Conservation (phyloP, 2,329 filamentous ascomycete genomes). For the Talaromyces sp. region DNA sequence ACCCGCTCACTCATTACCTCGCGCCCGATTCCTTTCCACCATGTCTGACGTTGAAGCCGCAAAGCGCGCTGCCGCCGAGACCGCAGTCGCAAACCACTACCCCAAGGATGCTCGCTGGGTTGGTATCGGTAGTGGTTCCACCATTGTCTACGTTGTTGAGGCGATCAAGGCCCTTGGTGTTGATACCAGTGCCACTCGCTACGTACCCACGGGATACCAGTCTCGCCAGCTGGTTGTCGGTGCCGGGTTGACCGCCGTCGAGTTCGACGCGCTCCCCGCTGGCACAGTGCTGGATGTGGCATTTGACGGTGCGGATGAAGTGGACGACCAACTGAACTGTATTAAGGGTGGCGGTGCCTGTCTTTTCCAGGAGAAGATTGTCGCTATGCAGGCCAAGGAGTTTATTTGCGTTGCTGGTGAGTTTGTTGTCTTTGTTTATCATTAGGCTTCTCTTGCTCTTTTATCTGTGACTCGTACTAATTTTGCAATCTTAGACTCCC, state of each 20-base stretch:
- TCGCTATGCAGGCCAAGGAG: constrained; percentile 79
- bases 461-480: neutral
- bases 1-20: constrained; percentile 11
- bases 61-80: constrained; percentile 61
- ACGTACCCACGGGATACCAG: constrained; percentile 90
- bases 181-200: constrained; percentile 66
- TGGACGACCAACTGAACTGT: constrained; percentile 90
- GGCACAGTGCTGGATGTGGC: constrained; percentile 75
- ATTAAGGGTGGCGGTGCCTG: constrained; percentile 99
- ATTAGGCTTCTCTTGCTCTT: neutral
- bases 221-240: constrained; percentile 82
- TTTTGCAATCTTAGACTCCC: constrained; percentile 65
- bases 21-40: constrained; percentile 25
- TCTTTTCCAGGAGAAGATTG: constrained; percentile 95
- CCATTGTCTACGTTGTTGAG: constrained; percentile 69
- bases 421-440: constrained; percentile 26
- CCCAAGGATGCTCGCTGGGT: constrained; percentile 59
- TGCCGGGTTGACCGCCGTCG: constrained; percentile 75
- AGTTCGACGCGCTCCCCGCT: constrained; percentile 73
- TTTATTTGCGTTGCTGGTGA: constrained; percentile 84
- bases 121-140: constrained; percentile 67
- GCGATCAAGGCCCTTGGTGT: constrained; percentile 58
- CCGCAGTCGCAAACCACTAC: constrained; percentile 65
- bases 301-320: constrained; percentile 96
- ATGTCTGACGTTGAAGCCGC: constrained; percentile 57